A percentile compares a stretch with the other conserved stretches of the same genome.
Conservation (phyloP, 306 rosid species). For the Vigna radiata region DNA sequence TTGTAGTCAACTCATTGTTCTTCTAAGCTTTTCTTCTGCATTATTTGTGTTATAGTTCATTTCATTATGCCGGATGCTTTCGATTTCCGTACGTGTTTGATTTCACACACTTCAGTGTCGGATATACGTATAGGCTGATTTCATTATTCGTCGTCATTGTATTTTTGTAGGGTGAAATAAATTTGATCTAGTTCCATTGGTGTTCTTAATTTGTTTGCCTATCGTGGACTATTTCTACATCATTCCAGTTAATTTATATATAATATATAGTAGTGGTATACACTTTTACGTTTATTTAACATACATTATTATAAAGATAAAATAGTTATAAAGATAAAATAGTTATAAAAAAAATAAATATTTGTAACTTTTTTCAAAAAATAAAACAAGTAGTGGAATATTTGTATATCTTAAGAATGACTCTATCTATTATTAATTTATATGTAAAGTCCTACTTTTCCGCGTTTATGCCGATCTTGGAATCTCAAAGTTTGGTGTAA, state of each 20-base stretch:
- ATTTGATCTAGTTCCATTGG: neutral
- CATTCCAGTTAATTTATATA: neutral
- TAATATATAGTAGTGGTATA: neutral
- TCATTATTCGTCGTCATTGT: slow-evolving; percentile 17
- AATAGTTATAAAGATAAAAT: too few species aligned
- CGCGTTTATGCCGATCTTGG: too few species aligned
- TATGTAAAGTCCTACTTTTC: neutral
- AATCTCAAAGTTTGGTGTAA: too few species aligned
- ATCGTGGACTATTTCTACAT: neutral
- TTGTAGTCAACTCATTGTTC: slow-evolving; percentile 10
- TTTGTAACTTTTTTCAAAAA: too few species aligned
- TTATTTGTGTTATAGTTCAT: neutral
- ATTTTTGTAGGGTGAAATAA: neutral
- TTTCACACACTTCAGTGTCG: neutral
- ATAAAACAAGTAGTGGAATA: too few species aligned
- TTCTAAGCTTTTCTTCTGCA: neutral
- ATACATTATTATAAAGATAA: too few species aligned
- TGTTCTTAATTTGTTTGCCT: neutral
- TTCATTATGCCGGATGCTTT: neutral
- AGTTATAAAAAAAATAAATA: too few species aligned
- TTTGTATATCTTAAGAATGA: too few species aligned
- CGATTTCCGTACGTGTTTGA: neutral
- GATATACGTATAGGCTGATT: neutral
- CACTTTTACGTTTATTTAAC: too few species aligned
- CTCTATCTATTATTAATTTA: too few species aligned